Base-by-base conservation (phyloP, 805 yeast species). In the Deakozyma indianensis region DNA sequence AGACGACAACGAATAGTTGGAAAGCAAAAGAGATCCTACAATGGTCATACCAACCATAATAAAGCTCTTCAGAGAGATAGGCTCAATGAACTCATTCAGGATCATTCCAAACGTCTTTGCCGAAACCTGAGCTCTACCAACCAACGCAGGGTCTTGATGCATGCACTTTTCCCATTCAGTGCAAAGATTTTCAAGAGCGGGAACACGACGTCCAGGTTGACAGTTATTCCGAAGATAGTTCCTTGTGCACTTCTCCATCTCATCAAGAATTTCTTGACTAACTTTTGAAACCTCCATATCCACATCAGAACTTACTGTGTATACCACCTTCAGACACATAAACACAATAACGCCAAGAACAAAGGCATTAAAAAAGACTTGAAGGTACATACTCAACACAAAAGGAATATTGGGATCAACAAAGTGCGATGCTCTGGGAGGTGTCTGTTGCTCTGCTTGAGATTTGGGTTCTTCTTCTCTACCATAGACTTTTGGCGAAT, bases 71-170 rank as follows among this genome's bases (percentile, higher is more conserved):
- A 83, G 73, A 25, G 80, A 74, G 32, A 85, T 79, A 2, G 84
- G 81, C 47, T 71, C 74, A 21, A 83, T 63, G 54, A 85, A 85
- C 1, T 87, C 77, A 61, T 86, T 83, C 41, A 86, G 66, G 4
- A 84, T 82, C 50, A 82, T 90, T 1, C 94, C 94, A 53, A 85
- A 70, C 0, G 90, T 80, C 57, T 80, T 87, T 0, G 94, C 94
- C 42, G 87, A 78, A 46, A 86, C 71, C 49, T 70, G 71, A 1
- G 90, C 83, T 43, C 77, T 71, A 2, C 84, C 88, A 11, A 79
- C 70, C 1, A 61, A 62, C 2, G 73, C 71, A 7, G 94, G 88
- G 50, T 85, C 90, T 43, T 78, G 65, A 53, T 78, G 75, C 87
- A 85, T 84, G 60, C 98, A 92, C 47, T 71, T 72, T 49, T 75